Base-by-base conservation (phyloP, 1,139 yeast genomes). In the Kodamaea plutei region DNA sequence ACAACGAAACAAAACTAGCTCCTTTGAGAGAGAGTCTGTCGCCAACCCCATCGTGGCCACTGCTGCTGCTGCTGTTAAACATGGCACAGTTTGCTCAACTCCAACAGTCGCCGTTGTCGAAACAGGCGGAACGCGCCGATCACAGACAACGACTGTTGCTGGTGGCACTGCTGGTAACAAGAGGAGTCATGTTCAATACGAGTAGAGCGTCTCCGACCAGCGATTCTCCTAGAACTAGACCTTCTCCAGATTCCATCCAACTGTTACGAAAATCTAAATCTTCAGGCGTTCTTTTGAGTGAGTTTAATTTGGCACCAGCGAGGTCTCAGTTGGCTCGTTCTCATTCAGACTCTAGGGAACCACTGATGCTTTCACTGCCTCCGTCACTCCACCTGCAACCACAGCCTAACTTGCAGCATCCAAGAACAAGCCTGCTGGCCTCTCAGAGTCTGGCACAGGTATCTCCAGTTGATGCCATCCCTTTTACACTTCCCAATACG, bases 261-360 rank as follows among this genome's bases (percentile, higher is more conserved):
- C n/a, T 10, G 23, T 21, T 43, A 23, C 32, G 48, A 16, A 44
- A 44, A 26, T 33, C 46, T 16, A 34, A 38, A 15, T 44, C 48
- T 23, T 44, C 48, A 7, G 45, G 46, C 4, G 14, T 21, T 20
- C 17, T 17, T 8, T 21, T 26, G 23, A 21, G 19, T 27, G 22
- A 23, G 14, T 21, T 21, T 11, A n/a, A 5, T 21, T 7, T 7
- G 20, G 8, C 20, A 7, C 23, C 23, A 8, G 13, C 4, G 23
- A 4, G 23, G 11, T 8, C 4, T 12, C 12, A 11, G 12, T 21
- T 21, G 13, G n/a, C 14, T 8, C n/a, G 23, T 4, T 21, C 23
- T 4, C 23, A 10, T 11, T 21, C 20, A 4, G 20, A 18, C 10
- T 18, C 20, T 18, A 9, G n/a, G 8, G 20, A 18, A 10, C 4